Percentiles rank a stretch among this genome's conserved stretches.
Evolutionary conservation across 2,329 filamentous ascomycete species (phyloP).

Genomic region (Juglanconis juglandina): DNA sequence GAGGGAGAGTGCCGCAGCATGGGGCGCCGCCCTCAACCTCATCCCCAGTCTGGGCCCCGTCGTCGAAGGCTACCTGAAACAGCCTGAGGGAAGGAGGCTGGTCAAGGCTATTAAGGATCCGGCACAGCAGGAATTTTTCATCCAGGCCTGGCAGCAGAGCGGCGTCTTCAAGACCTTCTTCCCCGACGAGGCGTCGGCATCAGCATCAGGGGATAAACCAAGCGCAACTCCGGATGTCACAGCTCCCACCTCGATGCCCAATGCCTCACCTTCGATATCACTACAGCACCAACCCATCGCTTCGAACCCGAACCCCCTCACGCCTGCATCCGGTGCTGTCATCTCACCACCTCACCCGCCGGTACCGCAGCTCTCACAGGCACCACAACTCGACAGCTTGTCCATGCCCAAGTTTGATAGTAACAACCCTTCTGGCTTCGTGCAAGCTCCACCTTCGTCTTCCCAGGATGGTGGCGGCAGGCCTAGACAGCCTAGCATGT

Average conservation of each 20-base stretch:
- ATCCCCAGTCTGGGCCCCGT: slow-evolving; percentile 34
- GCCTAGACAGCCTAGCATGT: slow-evolving; percentile 15
- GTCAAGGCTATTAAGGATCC: slow-evolving; percentile 32
- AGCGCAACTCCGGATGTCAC: slow-evolving; percentile 6
- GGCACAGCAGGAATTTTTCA: slow-evolving; percentile 34
- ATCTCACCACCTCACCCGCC: slow-evolving; percentile 10
- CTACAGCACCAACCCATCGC: slow-evolving; percentile 1
- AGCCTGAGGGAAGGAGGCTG: slow-evolving; percentile 28
- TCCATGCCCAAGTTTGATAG: slow-evolving; percentile 5
- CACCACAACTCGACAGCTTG: slow-evolving; percentile 1
- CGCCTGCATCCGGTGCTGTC: slow-evolving; percentile 1
- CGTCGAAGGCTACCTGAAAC: slow-evolving; percentile 33
- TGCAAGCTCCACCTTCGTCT: slow-evolving; percentile 19
- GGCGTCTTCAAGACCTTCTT: slow-evolving; percentile 34
- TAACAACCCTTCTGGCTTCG: slow-evolving; percentile 13
- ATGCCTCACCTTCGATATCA: background rate
- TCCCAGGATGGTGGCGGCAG: slow-evolving; percentile 18
- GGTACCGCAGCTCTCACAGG: slow-evolving; percentile 11
- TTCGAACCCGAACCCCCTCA: background rate
- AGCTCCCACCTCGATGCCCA: background rate
- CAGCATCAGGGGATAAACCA: slow-evolving; percentile 5
- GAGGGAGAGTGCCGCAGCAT: slow-evolving; percentile 36
- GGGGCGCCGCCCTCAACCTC: slow-evolving; percentile 34
- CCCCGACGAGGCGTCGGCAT: slow-evolving; percentile 20
- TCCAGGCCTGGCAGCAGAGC: slow-evolving; percentile 34